Base-by-base conservation (phyloP, 202 grass and related monocot species). In the Elaeis oleifera region DNA sequence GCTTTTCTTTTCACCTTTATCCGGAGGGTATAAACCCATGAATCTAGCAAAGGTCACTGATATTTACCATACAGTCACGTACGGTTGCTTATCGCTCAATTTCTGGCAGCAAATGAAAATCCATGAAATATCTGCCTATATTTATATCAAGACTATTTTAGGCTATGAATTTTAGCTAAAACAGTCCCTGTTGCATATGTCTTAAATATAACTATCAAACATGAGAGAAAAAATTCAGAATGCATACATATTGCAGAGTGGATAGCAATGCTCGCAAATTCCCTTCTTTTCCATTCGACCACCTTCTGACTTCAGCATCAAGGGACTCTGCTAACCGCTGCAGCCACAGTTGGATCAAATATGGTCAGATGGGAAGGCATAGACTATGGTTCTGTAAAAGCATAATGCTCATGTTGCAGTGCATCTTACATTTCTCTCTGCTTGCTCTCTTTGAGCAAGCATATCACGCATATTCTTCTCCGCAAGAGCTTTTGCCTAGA, bases 221-320 rank as follows among this genome's bases (percentile, higher is more conserved):
- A 24, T 58, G 79, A 53, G 51, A 70, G 56, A 3, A 50, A 72
- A 79, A 77, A 62, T 52, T 44, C 2, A 44, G 36, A 44, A 44
- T 44, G 17, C 76, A 16, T 82, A 99, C 95, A 82, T 99, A 99
- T 89, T 99, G 95, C 56, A 99, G 76, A 50, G 95, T 99, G 18
- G 95, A 99, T 15, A 99, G 63, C 80, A 99, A 78, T 49, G 95
- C 95, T 68, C 95, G 88, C 32, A 99, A 70, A 78, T 99, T 99
- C 83, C 89, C 89, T 89, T 99, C 85, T 85, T 99, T 94, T 71
- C 95, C 89, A 69, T 83, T 89, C 73, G 95, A 99, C 95, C 95
- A 99, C 84, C 95, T 77, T 78, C 86, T 99, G 75, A 99, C 75
- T 55, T 99, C 95, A 80, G 85, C 78, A 83, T 94, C 88, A 71